Base-by-base conservation (phyloP, 306 rosid genomes). In the Mimosa pudica region DNA sequence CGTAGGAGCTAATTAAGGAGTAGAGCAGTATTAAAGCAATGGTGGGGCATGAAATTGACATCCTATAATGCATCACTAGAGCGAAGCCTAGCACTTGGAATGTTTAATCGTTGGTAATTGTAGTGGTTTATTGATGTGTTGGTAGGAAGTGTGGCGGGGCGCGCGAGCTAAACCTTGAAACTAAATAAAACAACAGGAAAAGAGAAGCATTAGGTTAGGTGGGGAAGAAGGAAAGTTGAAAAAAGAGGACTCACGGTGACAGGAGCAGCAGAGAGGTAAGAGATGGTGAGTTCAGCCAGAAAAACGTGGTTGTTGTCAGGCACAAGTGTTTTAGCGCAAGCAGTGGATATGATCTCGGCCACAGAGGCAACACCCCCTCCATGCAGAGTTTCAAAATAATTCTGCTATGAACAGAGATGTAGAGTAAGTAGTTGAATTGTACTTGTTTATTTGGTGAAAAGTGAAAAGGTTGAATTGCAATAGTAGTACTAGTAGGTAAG, bases 301-400 rank as follows among this genome's bases (percentile, higher is more conserved):
- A 79, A 84, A 49, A 87, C 78, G 57, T 82, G 84, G 62, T 79
- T 87, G 74, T 84, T 66, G 66, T 79, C 83, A 16, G 81, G 33
- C 58, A 87, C 90, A 30, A 87, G 83, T 47, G 90, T 87, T 77
- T 86, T 82, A 47, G 88, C 90, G 57, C 90, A 87, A 77, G 88
- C 86, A 62, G 42, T 84, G 1, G 84, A 11, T 10, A 87, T 58
- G 18, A 73, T 30, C 58, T 87, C 85, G 73, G 51, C 85, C 14
- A 87, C 76, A 51, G 81, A 20, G 9, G 71, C 90, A 82, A 87
- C 79, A 38, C 81, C 68, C 13, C 88, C 90, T 62, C 90, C 90
- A 70, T 87, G 90, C 38, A 87, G 83, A 45, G 77, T 79, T 14
- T 70, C 77, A 24, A 68, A 87, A 32, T 54, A 74, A 79, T 87